A percentile compares a stretch with the other conserved stretches of the same genome.
phyloP scores from a whole-genome alignment of 2,329 filamentous ascomycete species.

The Bisporella sp. region DNA sequence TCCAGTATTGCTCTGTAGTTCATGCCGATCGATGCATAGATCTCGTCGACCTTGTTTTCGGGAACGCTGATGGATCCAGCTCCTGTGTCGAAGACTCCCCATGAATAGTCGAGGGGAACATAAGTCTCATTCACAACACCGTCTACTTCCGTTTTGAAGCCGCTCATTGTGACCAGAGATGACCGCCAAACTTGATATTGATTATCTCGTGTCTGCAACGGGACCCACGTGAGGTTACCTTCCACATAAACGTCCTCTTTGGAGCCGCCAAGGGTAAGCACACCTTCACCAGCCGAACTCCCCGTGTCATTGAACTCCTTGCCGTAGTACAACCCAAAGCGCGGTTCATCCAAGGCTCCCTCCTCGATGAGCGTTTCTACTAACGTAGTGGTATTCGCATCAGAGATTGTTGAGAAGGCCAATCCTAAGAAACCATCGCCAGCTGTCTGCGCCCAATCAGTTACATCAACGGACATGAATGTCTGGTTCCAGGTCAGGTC shows the following conservation, averaged over 20 bases:
- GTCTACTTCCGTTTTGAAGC: neutral
- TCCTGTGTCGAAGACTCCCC: constrained; percentile 3
- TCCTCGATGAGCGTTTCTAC: constrained; percentile 3
- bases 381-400: neutral
- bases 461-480: neutral
- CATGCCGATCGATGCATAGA: constrained; percentile 1
- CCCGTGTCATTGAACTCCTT: neutral
- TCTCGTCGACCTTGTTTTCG: neutral
- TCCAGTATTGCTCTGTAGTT: neutral
- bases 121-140: neutral
- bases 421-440: neutral
- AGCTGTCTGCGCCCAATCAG: neutral
- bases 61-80: neutral
- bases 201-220: neutral
- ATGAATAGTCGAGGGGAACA: neutral
- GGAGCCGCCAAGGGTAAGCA: constrained; percentile 1
- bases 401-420: constrained; percentile 1
- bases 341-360: neutral
- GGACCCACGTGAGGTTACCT: neutral
- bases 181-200: neutral
- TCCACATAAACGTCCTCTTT: constrained; percentile 3
- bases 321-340: constrained; percentile 3
- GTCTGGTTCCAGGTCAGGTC: constrained; percentile 1
- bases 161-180: neutral
- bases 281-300: neutral